Evolutionary conservation across 345 rosid genomes (phyloP).

Genomic region (Populus alba): DNA sequence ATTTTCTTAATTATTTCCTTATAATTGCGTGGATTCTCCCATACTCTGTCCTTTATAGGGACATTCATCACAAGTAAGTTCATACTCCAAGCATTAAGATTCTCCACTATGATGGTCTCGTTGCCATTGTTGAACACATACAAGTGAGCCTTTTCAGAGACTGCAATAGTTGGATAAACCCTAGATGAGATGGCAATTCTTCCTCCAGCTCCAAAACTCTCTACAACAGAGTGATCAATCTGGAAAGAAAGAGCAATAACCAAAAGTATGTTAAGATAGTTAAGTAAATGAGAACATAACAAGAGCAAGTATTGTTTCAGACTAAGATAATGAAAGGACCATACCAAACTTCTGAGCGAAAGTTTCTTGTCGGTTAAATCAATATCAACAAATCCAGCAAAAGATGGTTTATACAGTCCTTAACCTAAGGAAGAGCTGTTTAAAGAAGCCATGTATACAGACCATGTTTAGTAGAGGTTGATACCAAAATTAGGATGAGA

Average conservation of each 20-base stretch:
- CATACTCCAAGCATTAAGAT: constrained; percentile 78
- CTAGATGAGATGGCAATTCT: constrained; percentile 67
- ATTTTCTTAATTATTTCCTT: neutral
- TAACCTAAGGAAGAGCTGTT: constrained; percentile 48
- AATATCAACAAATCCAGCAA: constrained; percentile 70
- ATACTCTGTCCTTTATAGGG: neutral
- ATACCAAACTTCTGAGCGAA: constrained; percentile 67
- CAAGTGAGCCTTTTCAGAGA: constrained; percentile 48
- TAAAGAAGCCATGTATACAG: neutral
- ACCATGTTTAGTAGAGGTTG: neutral
- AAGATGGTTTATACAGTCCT: constrained; percentile 58
- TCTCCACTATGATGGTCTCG: constrained; percentile 46
- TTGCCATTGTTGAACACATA: constrained; percentile 74
- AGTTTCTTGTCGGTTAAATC: constrained; percentile 54
- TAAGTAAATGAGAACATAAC: neutral
- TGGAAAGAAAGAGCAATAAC: constrained; percentile 5
- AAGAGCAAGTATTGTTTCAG: neutral
- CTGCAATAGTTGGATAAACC: constrained; percentile 69
- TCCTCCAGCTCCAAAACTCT: constrained; percentile 72
- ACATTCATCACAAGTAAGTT: constrained; percentile 38
- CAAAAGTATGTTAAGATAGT: neutral
- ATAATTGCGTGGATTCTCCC: neutral
- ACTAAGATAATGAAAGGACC: neutral
- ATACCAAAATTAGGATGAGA: neutral
- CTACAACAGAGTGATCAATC: constrained; percentile 76